A percentile compares a stretch with the other conserved stretches of the same genome.
These are phyloP conservation scores for Platismatia glauca DNA, from an alignment of 495 filamentous ascomycete species.

Conservation along the genomic window DNA sequence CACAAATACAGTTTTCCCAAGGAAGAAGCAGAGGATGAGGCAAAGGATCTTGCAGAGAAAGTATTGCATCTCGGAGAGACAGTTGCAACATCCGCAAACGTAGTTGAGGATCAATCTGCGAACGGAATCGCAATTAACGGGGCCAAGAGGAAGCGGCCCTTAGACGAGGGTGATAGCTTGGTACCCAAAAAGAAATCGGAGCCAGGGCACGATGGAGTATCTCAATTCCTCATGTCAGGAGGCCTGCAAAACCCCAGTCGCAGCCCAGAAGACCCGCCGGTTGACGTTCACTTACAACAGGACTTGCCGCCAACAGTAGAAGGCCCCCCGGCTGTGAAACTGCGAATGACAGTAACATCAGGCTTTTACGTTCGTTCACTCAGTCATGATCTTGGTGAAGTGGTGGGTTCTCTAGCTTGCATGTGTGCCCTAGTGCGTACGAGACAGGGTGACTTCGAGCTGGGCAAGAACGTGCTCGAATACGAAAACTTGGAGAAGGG, in stretches of 20 bases:
- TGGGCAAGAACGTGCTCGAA: conserved; percentile 66
- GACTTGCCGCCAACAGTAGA: conserved; percentile 32
- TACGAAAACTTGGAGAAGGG: conserved; percentile 70
- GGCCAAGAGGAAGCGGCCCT: conserved; percentile 24
- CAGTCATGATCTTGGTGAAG: conserved; percentile 81
- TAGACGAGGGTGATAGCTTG: conserved; percentile 26
- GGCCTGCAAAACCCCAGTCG: conserved; percentile 28
- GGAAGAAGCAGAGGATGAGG: conserved; percentile 60
- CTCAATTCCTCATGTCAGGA: conserved; percentile 39
- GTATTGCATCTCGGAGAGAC: conserved; percentile 43
- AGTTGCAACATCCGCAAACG: conserved; percentile 22
- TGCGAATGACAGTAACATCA: conserved; percentile 87
- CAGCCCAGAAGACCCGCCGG: conserved; percentile 9
- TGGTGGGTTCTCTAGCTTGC: conserved; percentile 67
- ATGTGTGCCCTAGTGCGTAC: conserved; percentile 81
- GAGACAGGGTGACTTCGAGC: conserved; percentile 68
- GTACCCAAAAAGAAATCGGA: conserved; percentile 12
- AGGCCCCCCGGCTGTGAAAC: conserved; percentile 61
- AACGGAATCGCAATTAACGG: conserved; percentile 16
- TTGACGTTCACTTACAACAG: conserved; percentile 31
- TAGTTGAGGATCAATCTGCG: conserved; percentile 12
- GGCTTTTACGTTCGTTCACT: conserved; percentile 96
- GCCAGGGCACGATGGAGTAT: conserved; percentile 10
- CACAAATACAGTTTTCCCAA: conserved; percentile 65
- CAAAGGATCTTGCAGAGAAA: conserved; percentile 64